These are phyloP conservation scores for Saturnispora silvae DNA, from an alignment of 805 yeast species.

Conservation along the genomic window DNA sequence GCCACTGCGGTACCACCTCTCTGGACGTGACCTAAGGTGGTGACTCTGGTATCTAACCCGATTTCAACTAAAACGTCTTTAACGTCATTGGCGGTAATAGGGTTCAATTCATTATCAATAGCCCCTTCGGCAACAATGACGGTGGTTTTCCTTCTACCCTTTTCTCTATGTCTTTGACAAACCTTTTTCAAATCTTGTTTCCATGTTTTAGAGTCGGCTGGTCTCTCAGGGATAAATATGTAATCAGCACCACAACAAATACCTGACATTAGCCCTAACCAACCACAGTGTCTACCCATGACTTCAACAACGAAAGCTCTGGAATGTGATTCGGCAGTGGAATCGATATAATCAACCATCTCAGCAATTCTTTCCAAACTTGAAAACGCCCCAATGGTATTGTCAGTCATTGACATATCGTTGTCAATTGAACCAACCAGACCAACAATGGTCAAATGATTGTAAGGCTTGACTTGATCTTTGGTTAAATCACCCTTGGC, in stretches of 20 bases:
- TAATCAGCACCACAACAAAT: conserved; percentile 94
- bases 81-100: conserved; percentile 73
- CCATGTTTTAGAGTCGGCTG: conserved; percentile 71
- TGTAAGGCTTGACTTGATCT: conserved; percentile 51
- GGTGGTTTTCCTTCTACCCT: conserved; percentile 88
- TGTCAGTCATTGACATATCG: conserved; percentile 95
- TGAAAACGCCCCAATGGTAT: conserved; percentile 93
- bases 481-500: conserved; percentile 43
- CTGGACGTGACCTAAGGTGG: conserved; percentile 95
- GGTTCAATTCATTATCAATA: conserved; percentile 66
- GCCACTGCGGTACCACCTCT: conserved; percentile 99
- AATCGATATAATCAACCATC: conserved; percentile 92
- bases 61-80: conserved; percentile 70
- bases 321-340: conserved; percentile 94
- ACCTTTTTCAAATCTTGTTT: conserved; percentile 65
- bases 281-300: conserved; percentile 99
- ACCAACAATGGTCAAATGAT: conserved; percentile 79
- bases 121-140: conserved; percentile 99
- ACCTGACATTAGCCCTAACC: conserved; percentile 97
- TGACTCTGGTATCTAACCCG: conserved; percentile 89
- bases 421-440: conserved; percentile 95
- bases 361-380: conserved; percentile 88
- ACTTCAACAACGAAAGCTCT: conserved; percentile 97
- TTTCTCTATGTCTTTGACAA: conserved; percentile 66
- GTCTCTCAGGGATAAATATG: conserved; percentile 89